phyloP scores from a whole-genome alignment of 768 basidiomycete species.

The Pleurotus salmoneostramineus region DNA sequence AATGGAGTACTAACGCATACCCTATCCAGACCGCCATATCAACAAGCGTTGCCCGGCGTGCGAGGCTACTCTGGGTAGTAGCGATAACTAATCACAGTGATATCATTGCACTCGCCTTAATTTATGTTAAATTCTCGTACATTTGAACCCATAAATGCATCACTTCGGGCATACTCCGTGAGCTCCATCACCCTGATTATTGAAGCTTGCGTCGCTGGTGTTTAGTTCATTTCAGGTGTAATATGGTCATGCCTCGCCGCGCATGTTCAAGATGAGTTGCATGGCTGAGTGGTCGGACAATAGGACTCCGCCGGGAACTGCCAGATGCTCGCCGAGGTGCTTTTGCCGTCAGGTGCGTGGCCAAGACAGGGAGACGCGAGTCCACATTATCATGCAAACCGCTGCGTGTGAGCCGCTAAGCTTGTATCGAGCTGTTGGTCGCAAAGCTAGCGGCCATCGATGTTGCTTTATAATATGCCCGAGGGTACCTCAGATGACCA shows the following conservation, averaged over 20 bases:
- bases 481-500: conserved; percentile 1
- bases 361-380: conserved; percentile 1
- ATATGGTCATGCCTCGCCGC: no score
- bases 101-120: neutral
- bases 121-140: neutral
- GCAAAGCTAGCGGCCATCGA: neutral
- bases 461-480: neutral
- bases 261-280: no score
- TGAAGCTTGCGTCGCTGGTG: no score
- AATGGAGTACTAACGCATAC: neutral
- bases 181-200: no score
- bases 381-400: conserved; percentile 3
- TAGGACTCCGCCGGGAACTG: conserved; percentile 3
- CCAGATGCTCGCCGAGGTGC: neutral
- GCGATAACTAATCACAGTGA: neutral
- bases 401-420: neutral
- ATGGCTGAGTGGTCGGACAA: no score
- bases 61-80: neutral
- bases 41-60: conserved; percentile 1
- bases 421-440: neutral
- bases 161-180: no score
- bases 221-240: no score
- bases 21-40: neutral
- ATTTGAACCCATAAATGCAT: neutral
- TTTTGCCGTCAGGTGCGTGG: conserved; percentile 1